Percentiles rank a stretch among this genome's conserved stretches.
These are phyloP conservation scores for Daldinia sp. DNA, from an alignment of 2,329 filamentous ascomycete genomes.

Conservation along the genomic window DNA sequence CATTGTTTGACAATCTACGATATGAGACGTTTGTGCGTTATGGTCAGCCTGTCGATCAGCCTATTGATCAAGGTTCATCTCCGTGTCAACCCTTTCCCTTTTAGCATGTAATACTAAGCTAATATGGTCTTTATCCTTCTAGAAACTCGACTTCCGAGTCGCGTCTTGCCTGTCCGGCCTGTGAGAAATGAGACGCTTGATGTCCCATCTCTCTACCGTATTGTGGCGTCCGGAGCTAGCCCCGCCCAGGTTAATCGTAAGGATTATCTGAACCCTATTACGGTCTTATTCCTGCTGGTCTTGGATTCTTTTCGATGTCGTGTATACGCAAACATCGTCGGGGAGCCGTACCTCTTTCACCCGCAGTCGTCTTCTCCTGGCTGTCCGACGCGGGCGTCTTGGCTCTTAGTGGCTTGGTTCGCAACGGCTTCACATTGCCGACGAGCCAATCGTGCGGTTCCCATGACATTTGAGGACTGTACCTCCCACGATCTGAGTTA, in stretches of 20 bases:
- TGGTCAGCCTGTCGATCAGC: conserved; percentile 21
- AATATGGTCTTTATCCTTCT: neutral
- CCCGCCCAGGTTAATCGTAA: no score
- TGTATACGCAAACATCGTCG: no score
- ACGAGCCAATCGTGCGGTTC: conserved; percentile 12
- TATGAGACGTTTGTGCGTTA: conserved; percentile 32
- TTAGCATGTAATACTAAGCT: neutral
- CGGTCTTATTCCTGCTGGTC: no score
- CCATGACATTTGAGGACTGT: conserved; percentile 2
- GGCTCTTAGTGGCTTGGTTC: conserved; percentile 12
- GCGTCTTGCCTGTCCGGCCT: no score
- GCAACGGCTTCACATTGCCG: conserved; percentile 15
- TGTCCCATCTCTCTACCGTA: no score
- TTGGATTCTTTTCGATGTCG: no score
- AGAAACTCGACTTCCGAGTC: neutral
- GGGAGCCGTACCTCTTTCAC: no score
- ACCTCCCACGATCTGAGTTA: conserved; percentile 25
- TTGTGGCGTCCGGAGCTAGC: no score
- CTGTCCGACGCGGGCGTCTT: no score
- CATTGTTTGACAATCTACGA: conserved; percentile 7
- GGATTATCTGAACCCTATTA: no score
- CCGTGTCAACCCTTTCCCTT: neutral
- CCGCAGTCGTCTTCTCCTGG: no score
- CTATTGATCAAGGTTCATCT: conserved; percentile 17
- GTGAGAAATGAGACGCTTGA: no score